Percentiles rank a stretch among this genome's conserved stretches.
Evolutionary conservation across 768 basidiomycete genomes (phyloP).

Genomic region (Cystobasidium tubakii): DNA sequence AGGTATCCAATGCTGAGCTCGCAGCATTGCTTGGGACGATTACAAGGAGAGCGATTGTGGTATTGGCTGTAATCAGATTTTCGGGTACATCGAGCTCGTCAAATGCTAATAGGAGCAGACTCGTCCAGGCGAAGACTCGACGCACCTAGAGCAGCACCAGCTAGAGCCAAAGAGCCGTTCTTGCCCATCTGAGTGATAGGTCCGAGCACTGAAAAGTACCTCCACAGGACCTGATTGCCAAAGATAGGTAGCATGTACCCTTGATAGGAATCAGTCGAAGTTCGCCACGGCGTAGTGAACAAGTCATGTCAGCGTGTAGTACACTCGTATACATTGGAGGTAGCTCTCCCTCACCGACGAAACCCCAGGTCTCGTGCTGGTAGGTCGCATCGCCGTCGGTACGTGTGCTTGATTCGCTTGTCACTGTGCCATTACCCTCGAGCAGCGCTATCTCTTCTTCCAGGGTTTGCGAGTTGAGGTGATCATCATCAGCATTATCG

Average conservation of each 20-base stretch:
- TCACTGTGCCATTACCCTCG: neutral
- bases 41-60: slow-evolving; percentile 14
- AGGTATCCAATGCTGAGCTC: slow-evolving; percentile 5
- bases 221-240: neutral
- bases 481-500: neutral
- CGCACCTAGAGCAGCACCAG: slow-evolving; percentile 22
- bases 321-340: too few species aligned
- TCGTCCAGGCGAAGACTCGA: too few species aligned
- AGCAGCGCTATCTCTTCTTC: neutral
- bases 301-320: neutral
- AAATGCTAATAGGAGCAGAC: too few species aligned
- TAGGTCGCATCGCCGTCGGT: slow-evolving; percentile 1
- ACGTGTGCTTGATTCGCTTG: neutral
- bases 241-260: slow-evolving; percentile 18
- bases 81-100: too few species aligned
- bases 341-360: neutral
- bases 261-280: too few species aligned
- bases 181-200: slow-evolving; percentile 31
- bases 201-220: slow-evolving; percentile 23
- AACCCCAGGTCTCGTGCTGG: neutral
- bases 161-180: slow-evolving; percentile 9
- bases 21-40: slow-evolving; percentile 3
- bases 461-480: neutral
- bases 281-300: neutral
- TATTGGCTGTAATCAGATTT: slow-evolving; percentile 2